A percentile compares a stretch with the other conserved stretches of the same genome.
Conservation (phyloP, 495 filamentous ascomycete species). For the Aspergillus diversus region DNA sequence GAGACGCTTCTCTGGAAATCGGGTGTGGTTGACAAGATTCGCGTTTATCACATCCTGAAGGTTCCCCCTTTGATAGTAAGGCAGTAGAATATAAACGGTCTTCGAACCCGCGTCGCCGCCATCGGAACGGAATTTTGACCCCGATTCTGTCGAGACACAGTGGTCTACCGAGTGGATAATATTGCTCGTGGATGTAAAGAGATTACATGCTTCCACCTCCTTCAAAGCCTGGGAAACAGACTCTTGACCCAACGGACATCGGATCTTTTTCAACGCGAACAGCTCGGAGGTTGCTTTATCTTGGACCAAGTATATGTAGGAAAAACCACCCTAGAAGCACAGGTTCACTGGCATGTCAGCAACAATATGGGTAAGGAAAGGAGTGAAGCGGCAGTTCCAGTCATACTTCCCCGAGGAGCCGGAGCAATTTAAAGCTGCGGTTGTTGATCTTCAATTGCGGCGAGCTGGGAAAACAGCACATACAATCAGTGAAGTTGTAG, state of each 20-base stretch:
- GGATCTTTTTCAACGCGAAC: constrained; percentile 97
- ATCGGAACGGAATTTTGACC: constrained; percentile 61
- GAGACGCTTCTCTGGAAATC: constrained; percentile 83
- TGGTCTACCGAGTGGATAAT: constrained; percentile 94
- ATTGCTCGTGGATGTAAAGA: constrained; percentile 79
- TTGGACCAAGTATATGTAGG: constrained; percentile 97
- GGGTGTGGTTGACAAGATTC: constrained; percentile 95
- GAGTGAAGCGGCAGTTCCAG: neutral
- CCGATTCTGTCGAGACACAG: constrained; percentile 63
- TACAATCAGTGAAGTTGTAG: constrained; percentile 89
- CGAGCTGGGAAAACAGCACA: constrained; percentile 92
- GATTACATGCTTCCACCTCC: constrained; percentile 93
- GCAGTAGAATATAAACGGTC: constrained; percentile 94
- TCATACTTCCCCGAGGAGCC: constrained; percentile 83
- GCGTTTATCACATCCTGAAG: constrained; percentile 98
- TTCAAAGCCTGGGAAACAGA: constrained; percentile 91
- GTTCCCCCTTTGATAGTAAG: constrained; percentile 93
- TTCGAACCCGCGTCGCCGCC: constrained; percentile 68
- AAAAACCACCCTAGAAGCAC: constrained; percentile 81
- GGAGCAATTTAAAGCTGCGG: constrained; percentile 91
- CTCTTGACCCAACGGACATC: constrained; percentile 96
- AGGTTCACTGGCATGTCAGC: constrained; percentile 16
- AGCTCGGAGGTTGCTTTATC: constrained; percentile 78
- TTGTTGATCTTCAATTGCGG: constrained; percentile 95
- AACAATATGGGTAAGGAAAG: neutral